Base-by-base conservation (phyloP, 2,329 filamentous ascomycete species). In the Ophiocordyceps camponoti-saundersi region DNA sequence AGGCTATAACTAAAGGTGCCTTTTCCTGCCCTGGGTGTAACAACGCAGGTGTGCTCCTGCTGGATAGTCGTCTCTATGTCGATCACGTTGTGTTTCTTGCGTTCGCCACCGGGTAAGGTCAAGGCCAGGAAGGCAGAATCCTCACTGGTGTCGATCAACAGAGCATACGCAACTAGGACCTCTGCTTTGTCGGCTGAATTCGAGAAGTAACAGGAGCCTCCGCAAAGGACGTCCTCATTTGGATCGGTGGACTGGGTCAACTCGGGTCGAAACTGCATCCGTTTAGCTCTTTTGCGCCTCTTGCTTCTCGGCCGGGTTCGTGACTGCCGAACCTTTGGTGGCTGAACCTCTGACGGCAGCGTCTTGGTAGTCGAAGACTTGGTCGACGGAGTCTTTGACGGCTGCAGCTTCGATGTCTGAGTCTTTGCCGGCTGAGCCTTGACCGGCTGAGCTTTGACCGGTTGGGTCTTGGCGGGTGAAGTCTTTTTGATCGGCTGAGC, bases 101-200 rank as follows among this genome's bases (percentile, higher is more conserved):
- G n/a, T 0, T 49, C 44, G 42, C 56, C 48, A 5, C 34, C 44
- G 4, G 48, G 32, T 3, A 43, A 48, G 1, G 48, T 47, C 22
- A 63, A 42, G 1, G 51, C 44, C 4, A 61, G 48, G 4, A 49
- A 48, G 2, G 51, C 58, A 11, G 50, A 41, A 10, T 50, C 51
- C 5, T 48, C 45, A 26, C 23, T n/a, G 47, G 32, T 8, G 30
- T 12, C 16, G 21, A 42, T 22, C n/a, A 42, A 18, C 40, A 22
- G 11, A 6, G 40, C 16, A n/a, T n/a, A 39, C 13, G 7, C 13
- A 6, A 39, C 34, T 4, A 15, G 6, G 34, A 39, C 10, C 34
- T 39, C 34, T 16, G 34, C 3, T 39, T 6, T 16, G 12, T 16
- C 34, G 7, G 8, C 11, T 13, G 34, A 8, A n/a, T 8, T 39